Evolutionary conservation across 1,284 basidiomycete species (phyloP).

Genomic region (Papiliotrema flavescens): DNA sequence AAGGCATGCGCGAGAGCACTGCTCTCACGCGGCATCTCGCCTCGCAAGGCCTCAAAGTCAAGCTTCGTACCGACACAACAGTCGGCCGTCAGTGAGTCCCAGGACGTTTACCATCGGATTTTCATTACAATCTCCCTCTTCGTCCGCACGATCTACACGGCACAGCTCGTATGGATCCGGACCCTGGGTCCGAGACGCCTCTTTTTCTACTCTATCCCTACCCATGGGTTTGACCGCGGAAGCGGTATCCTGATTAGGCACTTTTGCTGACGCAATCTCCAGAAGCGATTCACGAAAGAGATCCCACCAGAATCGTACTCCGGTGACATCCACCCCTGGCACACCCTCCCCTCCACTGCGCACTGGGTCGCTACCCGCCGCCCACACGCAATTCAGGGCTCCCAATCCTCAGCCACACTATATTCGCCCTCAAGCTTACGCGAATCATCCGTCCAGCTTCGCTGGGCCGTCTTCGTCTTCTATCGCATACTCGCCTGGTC

Average conservation of each 20-base stretch:
- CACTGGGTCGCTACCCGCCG: not conserved
- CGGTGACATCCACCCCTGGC: not conserved
- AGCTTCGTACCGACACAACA: conserved; percentile 44
- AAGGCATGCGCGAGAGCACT: conserved; percentile 49
- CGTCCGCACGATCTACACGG: too few species aligned
- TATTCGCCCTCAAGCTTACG: too few species aligned
- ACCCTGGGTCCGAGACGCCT: not conserved
- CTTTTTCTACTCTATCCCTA: not conserved
- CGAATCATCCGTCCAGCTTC: too few species aligned
- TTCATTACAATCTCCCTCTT: too few species aligned
- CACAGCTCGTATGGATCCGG: too few species aligned
- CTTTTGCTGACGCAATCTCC: not conserved
- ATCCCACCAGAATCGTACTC: not conserved
- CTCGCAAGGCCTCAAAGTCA: conserved; percentile 49
- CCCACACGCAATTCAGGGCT: not conserved
- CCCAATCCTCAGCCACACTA: too few species aligned
- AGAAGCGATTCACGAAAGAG: not conserved
- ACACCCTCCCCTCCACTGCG: not conserved
- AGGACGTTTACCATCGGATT: too few species aligned
- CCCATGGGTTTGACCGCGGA: too few species aligned
- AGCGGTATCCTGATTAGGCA: not conserved
- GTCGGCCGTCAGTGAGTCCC: conserved; percentile 37
- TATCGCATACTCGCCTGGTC: too few species aligned
- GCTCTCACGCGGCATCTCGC: conserved; percentile 48
- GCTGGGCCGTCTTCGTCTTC: too few species aligned